Conservation (phyloP, 257 asterid species). For the Voacanga thouarsii region DNA sequence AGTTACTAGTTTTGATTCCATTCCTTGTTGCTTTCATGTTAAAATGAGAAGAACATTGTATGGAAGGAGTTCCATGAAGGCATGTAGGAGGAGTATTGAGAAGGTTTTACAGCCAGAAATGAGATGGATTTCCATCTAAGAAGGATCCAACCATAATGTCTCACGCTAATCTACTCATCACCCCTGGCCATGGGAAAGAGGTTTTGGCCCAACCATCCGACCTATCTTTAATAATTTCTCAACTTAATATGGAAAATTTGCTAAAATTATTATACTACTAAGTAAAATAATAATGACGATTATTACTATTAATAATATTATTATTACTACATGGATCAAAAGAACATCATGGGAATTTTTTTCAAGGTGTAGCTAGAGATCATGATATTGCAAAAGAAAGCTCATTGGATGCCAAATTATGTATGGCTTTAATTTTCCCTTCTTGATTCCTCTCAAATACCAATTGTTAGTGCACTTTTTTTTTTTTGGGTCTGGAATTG, state of each 20-base stretch:
- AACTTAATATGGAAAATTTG: conserved; percentile 29
- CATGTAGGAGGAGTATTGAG: neutral
- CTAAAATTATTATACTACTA: conserved; percentile 29
- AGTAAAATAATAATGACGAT: conserved; percentile 27
- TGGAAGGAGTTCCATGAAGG: neutral
- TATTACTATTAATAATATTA: no score
- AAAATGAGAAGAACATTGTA: no score
- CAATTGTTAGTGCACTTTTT: neutral
- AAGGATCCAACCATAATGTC: conserved; percentile 22
- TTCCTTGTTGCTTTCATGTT: no score
- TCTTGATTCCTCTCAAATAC: neutral
- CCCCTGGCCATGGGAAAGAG: conserved; percentile 17
- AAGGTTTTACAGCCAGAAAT: neutral
- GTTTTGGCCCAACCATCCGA: conserved; percentile 25
- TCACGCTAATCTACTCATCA: conserved; percentile 35
- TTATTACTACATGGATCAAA: conserved; percentile 26
- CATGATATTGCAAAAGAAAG: conserved; percentile 8
- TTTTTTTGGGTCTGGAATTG: no score
- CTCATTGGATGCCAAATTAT: conserved; percentile 22
- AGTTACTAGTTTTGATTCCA: no score
- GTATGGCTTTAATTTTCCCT: neutral
- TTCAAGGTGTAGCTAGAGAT: conserved; percentile 1
- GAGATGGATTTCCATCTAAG: conserved; percentile 4
- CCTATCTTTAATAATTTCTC: neutral
- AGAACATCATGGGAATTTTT: conserved; percentile 25